A percentile compares a stretch with the other conserved stretches of the same genome.
Conservation (phyloP, 768 basidiomycete species). For the Mycena albidolilacea region DNA sequence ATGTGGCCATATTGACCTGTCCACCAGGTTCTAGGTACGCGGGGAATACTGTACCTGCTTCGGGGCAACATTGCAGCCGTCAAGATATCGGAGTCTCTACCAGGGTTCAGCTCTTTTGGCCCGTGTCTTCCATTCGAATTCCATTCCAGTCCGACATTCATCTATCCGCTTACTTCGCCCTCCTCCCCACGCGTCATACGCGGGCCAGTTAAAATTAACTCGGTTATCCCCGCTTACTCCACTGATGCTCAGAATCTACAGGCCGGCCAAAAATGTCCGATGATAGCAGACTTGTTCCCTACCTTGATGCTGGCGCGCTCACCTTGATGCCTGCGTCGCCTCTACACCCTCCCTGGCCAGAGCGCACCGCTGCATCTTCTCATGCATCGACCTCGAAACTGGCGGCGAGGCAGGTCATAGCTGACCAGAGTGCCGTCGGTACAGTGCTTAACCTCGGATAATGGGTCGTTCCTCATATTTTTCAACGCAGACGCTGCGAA, state of each 20-base stretch:
- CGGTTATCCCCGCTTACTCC: conserved; percentile 15
- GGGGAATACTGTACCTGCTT: background rate
- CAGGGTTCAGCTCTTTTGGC: background rate
- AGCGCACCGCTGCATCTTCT: conserved; percentile 8
- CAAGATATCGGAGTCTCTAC: background rate
- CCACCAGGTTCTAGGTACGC: background rate
- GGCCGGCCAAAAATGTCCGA: conserved; percentile 7
- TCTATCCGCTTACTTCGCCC: background rate
- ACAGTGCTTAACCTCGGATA: conserved; percentile 30
- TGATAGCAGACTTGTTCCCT: background rate
- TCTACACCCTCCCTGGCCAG: conserved; percentile 26
- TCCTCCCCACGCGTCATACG: background rate
- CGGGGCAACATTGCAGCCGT: conserved; percentile 1
- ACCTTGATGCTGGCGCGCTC: background rate
- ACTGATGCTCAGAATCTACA: conserved; percentile 1
- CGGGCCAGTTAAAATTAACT: conserved; percentile 10
- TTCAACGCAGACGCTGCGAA: conserved; percentile 57
- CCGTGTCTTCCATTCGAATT: background rate
- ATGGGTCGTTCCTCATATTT: conserved; percentile 18
- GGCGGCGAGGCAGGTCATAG: conserved; percentile 53
- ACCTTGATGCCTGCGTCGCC: conserved; percentile 28
- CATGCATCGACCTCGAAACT: conserved; percentile 44
- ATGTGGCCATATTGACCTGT: background rate
- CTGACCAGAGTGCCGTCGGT: conserved; percentile 55
- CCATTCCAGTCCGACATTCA: background rate